Evolutionary conservation across 805 yeast species (phyloP), one percentile per base, ranked within the genome.

Genomic region (Barnettozyma sucrosica): DNA sequence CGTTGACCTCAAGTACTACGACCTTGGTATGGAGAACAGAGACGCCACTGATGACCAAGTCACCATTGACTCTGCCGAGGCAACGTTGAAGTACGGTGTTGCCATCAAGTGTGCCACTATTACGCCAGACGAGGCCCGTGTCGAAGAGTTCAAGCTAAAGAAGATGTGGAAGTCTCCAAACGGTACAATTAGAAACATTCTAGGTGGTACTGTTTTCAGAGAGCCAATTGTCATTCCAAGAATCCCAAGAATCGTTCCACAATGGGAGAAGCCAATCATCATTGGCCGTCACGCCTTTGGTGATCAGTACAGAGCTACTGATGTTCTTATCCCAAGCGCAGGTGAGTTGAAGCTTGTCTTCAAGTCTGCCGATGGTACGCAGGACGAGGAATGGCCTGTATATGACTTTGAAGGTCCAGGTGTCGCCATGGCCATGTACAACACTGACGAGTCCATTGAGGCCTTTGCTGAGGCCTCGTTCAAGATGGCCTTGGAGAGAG

Each of bases 151-250:
- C 56, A 68, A 71, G 42, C 72, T 85, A 64, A 81, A 81, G 61
- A 78, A 85, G 62, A 85, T 85, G 93, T 85, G 92, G 90, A 74
- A 80, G 45, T 85, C 92, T 19, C 93, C 93, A 54, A 85, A 85
- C 62, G 93, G 93, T 55, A 85, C 93, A 26, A 82, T 85, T 57
- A 76, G 93, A 71, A 85, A 85, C 66, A 83, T 85, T 47, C 66
- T 85, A 52, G 87, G 86, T 32, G 93, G 93, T 57, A 85, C 93
- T 20, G 92, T 85, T 28, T 85, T 85, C 68, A 78, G 93, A 67
- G 93, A 85, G 63, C 88, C 90, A 47, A 85, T 85, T 62, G 85
- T 85, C 48, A 84, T 85, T 55, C 83, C 84, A 39, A 80, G 82
- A 63, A 79, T 85, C 45, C 93, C 93, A 48, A 72, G 93, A 61